phyloP scores from a whole-genome alignment of 805 yeast genomes.

The Lachancea meyersii region DNA sequence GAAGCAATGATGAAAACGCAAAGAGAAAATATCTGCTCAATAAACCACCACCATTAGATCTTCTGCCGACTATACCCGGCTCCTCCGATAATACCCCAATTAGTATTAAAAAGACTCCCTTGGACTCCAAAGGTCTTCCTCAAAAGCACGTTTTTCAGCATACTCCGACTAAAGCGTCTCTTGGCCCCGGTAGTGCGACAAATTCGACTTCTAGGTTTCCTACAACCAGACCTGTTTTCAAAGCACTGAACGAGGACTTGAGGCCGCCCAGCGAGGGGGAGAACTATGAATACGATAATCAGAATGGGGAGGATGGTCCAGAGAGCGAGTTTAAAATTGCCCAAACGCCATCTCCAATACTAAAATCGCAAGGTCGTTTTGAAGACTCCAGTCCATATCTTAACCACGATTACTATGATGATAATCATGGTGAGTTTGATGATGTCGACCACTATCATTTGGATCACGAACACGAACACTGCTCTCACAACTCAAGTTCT shows the following conservation, averaged over 20 bases:
- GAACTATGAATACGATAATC: constrained; percentile 3
- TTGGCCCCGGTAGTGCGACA: background rate
- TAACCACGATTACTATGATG: background rate
- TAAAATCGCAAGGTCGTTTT: constrained; percentile 33
- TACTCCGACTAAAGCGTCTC: constrained; percentile 20
- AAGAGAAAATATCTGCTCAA: constrained; percentile 6
- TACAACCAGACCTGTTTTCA: background rate
- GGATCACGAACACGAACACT: background rate
- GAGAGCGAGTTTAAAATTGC: constrained; percentile 34
- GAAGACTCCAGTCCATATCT: constrained; percentile 18
- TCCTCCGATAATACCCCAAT: constrained; percentile 26
- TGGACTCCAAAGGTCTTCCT: constrained; percentile 15
- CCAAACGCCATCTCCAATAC: constrained; percentile 42
- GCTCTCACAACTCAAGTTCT: constrained; percentile 15
- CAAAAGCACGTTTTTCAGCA: constrained; percentile 29
- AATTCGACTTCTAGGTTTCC: background rate
- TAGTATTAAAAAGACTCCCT: constrained; percentile 8
- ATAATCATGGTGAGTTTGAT: background rate
- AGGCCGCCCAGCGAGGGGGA: constrained; percentile 12
- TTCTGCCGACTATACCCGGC: constrained; percentile 28
- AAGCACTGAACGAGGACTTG: constrained; percentile 19
- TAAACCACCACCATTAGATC: constrained; percentile 17
- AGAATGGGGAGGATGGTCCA: constrained; percentile 18
- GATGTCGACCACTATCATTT: background rate
- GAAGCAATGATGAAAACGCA: background rate